phyloP scores from a whole-genome alignment of 768 basidiomycete species.

The Vishniacozyma victoriae region DNA sequence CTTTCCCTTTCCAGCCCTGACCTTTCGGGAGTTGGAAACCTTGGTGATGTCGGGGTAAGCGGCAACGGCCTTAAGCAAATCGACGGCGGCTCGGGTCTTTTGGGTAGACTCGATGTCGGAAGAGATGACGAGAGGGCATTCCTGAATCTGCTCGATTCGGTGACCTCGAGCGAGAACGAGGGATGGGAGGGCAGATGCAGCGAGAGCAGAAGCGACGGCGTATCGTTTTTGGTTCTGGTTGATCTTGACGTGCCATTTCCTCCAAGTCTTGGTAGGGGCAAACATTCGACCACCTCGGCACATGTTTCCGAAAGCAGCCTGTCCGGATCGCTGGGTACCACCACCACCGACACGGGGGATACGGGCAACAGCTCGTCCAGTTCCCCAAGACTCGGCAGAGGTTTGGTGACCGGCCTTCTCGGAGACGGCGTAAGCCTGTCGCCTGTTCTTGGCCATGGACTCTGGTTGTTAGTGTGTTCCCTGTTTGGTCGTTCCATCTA shows the following conservation, averaged over 20 bases:
- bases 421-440: slow-evolving; percentile 93
- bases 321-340: slow-evolving; percentile 97
- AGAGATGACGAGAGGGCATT: slow-evolving; percentile 88
- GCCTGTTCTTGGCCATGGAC: slow-evolving; percentile 95
- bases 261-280: slow-evolving; percentile 98
- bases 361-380: slow-evolving; percentile 99
- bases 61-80: slow-evolving; percentile 80
- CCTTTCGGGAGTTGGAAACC: slow-evolving; percentile 93
- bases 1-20: slow-evolving; percentile 96
- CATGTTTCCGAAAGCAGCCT: slow-evolving; percentile 99
- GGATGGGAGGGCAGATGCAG: slow-evolving; percentile 93
- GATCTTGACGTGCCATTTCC: slow-evolving; percentile 99
- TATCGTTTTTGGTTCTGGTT: slow-evolving; percentile 99
- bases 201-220: slow-evolving; percentile 93
- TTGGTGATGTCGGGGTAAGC: slow-evolving; percentile 92
- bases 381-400: slow-evolving; percentile 98
- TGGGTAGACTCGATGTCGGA: slow-evolving; percentile 73
- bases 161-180: slow-evolving; percentile 98
- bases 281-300: slow-evolving; percentile 99
- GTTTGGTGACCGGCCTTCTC: slow-evolving; percentile 99
- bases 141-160: slow-evolving; percentile 93
- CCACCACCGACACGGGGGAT: slow-evolving; percentile 99
- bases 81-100: slow-evolving; percentile 95
- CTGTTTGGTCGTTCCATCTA: background rate
- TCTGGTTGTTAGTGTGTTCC: slow-evolving; percentile 54